phyloP scores from a whole-genome alignment of 1,284 basidiomycete species.

The Irpex sp. region DNA sequence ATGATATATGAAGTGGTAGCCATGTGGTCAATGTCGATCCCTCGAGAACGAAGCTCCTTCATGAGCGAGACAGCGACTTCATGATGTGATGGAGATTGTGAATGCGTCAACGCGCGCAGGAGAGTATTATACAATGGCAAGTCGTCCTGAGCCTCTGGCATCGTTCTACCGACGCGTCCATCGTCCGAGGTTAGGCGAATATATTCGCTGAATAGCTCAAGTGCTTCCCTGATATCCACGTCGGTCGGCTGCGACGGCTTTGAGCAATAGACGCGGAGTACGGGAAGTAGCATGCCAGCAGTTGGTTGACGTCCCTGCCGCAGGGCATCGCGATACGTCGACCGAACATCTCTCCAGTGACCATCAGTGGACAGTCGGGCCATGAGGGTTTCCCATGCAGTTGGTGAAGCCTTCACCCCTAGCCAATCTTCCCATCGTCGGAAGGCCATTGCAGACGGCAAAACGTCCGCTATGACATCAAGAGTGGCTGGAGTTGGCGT shows the following conservation, averaged over 20 bases:
- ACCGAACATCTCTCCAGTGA: constrained; percentile 36
- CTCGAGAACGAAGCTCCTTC: constrained; percentile 42
- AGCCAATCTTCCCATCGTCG: constrained; percentile 39
- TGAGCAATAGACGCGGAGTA: constrained; percentile 49
- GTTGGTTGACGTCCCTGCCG: constrained; percentile 41
- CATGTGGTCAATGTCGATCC: constrained; percentile 32
- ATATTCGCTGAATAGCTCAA: constrained; percentile 48
- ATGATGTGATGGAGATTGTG: constrained; percentile 31
- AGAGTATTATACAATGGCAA: constrained; percentile 52
- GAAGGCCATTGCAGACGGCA: constrained; percentile 38
- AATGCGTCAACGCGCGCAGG: constrained; percentile 49
- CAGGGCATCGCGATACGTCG: constrained; percentile 44
- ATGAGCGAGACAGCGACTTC: constrained; percentile 49
- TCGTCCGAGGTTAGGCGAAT: constrained; percentile 9
- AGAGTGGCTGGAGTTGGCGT: constrained; percentile 32
- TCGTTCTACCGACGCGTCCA: neutral
- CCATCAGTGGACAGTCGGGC: neutral
- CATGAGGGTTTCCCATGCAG: constrained; percentile 52
- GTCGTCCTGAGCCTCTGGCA: constrained; percentile 26
- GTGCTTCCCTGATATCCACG: constrained; percentile 41
- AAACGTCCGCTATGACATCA: constrained; percentile 33
- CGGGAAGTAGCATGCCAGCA: constrained; percentile 43
- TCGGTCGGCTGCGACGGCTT: constrained; percentile 35
- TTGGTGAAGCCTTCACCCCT: constrained; percentile 32
- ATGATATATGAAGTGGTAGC: constrained; percentile 52